Base-by-base conservation (phyloP, 176 grass and related monocot genomes). In the Oryza glaberrima region DNA sequence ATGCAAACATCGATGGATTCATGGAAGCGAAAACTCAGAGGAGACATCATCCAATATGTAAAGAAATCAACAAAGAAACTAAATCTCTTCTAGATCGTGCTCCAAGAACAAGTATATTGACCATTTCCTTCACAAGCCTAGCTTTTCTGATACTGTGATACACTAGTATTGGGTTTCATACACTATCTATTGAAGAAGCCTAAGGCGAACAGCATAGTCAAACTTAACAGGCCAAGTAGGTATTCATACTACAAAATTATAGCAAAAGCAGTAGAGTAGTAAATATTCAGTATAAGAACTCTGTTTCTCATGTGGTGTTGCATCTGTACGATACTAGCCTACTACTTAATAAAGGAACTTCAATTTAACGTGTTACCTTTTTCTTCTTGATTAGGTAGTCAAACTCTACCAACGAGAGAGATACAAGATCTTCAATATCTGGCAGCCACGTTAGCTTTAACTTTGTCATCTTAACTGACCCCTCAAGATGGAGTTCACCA, bases 341-440 rank as follows among this genome's bases (percentile, higher is more conserved):
- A 12, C 52, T 46, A 36, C 35, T 36, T 36, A 36, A 0, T 41
- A 28, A 3, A 17, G 67, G 46, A 76, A 76, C 9, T 41, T 68
- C 45, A 51, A 73, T 13, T 35, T 75, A 34, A 23, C 20, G 28
- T 63, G 64, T 79, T 85, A 95, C 95, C 93, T 98, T 98, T 83
- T 98, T 98, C 87, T 98, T 98, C 61, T 86, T 95, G 69, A 98
- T 98, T 73, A 98, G 81, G 69, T 92, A 93, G 87, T 95, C 93
- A 78, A 98, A 98, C 64, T 95, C 91, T 77, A 98, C 86, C 82
- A 98, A 79, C 47, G 87, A 86, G 61, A 95, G 91, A 64, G 81
- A 65, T 41, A 95, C 87, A 25, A 95, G 79, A 73, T 93, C 93
- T 51, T 98, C 93, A 19, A 72, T 92, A 88, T 95, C 87, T 82